Percentiles rank a stretch among this genome's conserved stretches.
Conservation (phyloP, 2,329 filamentous ascomycete genomes). For the Colletotrichum gloeosporioides region DNA sequence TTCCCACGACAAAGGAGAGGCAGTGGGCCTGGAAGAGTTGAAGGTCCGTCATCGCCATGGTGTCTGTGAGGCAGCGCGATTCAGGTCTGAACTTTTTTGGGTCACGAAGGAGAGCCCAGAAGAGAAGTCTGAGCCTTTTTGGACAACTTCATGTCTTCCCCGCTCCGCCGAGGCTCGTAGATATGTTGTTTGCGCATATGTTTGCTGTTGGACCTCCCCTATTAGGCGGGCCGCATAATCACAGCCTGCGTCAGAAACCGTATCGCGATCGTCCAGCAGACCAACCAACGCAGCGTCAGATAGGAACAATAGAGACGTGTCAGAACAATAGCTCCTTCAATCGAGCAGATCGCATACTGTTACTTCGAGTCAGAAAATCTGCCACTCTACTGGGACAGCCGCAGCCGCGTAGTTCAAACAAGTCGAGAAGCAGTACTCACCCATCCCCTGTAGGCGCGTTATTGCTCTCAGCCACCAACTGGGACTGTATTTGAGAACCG, state of each 20-base stretch:
- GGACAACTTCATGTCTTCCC: neutral
- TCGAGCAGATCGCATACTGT: neutral
- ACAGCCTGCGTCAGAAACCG: neutral
- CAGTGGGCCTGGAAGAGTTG: neutral
- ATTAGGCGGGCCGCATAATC: neutral
- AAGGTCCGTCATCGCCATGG: neutral
- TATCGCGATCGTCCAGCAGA: neutral
- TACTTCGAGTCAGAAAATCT: slow-evolving; percentile 7
- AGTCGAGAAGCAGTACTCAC: neutral
- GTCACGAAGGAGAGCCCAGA: neutral
- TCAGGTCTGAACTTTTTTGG: neutral
- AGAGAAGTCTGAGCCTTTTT: neutral
- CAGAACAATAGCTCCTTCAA: neutral
- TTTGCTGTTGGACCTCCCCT: neutral
- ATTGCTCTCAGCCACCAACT: neutral
- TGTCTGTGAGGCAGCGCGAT: neutral
- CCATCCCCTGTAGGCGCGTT: neutral
- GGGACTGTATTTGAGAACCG: neutral
- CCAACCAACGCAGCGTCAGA: neutral
- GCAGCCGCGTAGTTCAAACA: neutral
- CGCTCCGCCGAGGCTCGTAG: neutral
- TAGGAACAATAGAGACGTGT: neutral
- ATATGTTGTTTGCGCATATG: neutral
- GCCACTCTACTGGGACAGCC: neutral
- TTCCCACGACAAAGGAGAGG: slow-evolving; percentile 10